These are phyloP conservation scores for Pichia kluyveri DNA, from an alignment of 805 yeast species.

Conservation along the genomic window DNA sequence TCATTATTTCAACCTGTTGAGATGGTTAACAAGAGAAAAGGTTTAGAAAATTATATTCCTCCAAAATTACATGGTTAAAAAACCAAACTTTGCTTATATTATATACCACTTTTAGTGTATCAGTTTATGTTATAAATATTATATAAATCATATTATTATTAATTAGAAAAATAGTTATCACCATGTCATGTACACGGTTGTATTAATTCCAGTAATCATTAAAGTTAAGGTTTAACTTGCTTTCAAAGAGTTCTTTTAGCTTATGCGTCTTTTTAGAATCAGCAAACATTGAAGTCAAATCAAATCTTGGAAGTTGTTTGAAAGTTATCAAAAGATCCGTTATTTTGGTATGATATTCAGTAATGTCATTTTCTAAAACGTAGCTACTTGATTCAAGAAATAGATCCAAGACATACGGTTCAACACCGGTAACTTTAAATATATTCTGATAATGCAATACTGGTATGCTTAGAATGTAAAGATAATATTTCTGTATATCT, in stretches of 20 bases:
- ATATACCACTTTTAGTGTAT: neutral
- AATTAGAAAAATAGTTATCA: too few relatives aligned
- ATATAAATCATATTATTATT: too few relatives aligned
- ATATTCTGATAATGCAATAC: conserved; percentile 20
- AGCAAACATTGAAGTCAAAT: conserved; percentile 29
- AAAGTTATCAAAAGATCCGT: conserved; percentile 20
- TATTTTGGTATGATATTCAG: conserved; percentile 12
- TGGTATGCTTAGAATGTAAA: conserved; percentile 28
- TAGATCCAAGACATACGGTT: conserved; percentile 38
- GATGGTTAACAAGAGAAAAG: conserved; percentile 24
- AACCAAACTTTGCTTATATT: conserved; percentile 9
- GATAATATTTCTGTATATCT: conserved; percentile 21
- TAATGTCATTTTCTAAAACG: conserved; percentile 15
- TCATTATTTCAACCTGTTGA: conserved; percentile 38
- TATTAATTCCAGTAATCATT: conserved; percentile 6
- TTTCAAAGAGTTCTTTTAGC: neutral
- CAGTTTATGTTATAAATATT: too few relatives aligned
- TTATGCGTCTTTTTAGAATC: conserved; percentile 9
- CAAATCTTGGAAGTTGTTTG: conserved; percentile 28
- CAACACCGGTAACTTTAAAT: conserved; percentile 39
- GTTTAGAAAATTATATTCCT: conserved; percentile 26
- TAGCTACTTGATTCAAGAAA: conserved; percentile 32
- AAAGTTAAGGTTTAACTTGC: conserved; percentile 2
- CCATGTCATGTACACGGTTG: too few relatives aligned
- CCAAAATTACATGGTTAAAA: conserved; percentile 10